Percentiles rank a stretch among this genome's conserved stretches.
Conservation (phyloP, 106 monocot species). For the Triglochin maritima region DNA sequence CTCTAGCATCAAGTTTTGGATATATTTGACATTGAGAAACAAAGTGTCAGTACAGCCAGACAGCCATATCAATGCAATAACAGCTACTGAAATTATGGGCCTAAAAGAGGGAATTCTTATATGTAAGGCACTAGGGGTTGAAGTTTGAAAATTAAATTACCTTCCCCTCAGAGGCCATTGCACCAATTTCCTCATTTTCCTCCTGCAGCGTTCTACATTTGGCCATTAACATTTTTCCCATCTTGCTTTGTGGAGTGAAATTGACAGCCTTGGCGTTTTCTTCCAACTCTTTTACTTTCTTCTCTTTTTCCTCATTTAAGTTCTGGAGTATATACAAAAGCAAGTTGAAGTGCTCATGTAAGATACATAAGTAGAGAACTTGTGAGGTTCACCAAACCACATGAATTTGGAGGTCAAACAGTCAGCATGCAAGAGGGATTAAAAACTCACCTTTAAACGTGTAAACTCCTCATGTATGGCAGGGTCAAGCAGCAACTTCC, state of each 20-base stretch:
- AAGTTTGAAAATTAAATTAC: conserved; percentile 15
- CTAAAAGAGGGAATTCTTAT: too few species aligned
- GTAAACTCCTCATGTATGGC: conserved; percentile 98
- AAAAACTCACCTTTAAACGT: conserved; percentile 69
- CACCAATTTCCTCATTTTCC: conserved; percentile 98
- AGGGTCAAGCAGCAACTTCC: conserved; percentile 87
- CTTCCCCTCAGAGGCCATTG: conserved; percentile 94
- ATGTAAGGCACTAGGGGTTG: too few species aligned
- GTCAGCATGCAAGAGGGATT: background rate
- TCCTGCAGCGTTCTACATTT: conserved; percentile 91
- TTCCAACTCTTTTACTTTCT: conserved; percentile 92
- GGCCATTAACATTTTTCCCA: conserved; percentile 92
- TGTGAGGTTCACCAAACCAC: background rate
- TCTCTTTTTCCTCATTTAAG: conserved; percentile 90
- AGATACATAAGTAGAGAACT: background rate
- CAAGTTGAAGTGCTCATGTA: background rate
- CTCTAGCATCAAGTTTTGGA: too few species aligned
- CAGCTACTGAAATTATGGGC: too few species aligned
- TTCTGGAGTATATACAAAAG: conserved; percentile 30
- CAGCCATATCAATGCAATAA: too few species aligned
- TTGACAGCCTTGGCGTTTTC: conserved; percentile 93
- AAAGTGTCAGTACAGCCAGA: too few species aligned
- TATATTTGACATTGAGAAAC: too few species aligned
- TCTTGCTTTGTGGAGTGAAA: conserved; percentile 76
- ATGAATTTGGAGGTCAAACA: background rate